phyloP scores from a whole-genome alignment of 805 yeast genomes.

The Groenewaldozyma salmanticensis region DNA sequence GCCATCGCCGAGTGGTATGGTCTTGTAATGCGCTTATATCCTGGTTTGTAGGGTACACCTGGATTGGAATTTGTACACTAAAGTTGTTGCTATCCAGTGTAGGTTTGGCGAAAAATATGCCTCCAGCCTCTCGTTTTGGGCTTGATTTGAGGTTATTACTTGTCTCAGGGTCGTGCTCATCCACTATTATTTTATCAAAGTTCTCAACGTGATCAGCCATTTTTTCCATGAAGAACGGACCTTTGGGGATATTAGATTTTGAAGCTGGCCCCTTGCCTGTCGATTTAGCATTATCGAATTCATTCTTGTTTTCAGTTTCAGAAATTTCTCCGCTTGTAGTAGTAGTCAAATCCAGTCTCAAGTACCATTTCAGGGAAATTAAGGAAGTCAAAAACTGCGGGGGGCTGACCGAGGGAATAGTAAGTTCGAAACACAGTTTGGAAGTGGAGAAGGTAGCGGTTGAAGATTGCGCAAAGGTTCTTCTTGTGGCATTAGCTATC shows the following conservation, averaged over 20 bases:
- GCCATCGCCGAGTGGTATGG: conserved; percentile 11
- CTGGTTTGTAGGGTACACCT: conserved; percentile 36
- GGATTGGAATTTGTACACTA: conserved; percentile 36
- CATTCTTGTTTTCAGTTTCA: too few species aligned
- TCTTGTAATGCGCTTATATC: conserved; percentile 40
- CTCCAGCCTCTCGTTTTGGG: conserved; percentile 1
- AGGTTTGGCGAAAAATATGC: conserved; percentile 11
- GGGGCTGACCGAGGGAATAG: conserved; percentile 28
- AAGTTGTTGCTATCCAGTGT: conserved; percentile 22
- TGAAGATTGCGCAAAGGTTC: conserved; percentile 20
- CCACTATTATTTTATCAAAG: not conserved
- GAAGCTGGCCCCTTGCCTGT: too few species aligned
- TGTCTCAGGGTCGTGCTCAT: too few species aligned
- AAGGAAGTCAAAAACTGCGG: conserved; percentile 26
- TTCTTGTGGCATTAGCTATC: conserved; percentile 17
- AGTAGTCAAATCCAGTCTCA: conserved; percentile 25
- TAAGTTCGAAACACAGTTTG: conserved; percentile 19
- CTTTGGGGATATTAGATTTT: not conserved
- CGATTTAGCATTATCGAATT: too few species aligned
- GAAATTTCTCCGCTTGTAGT: conserved; percentile 7
- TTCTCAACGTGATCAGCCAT: not conserved
- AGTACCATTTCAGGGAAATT: conserved; percentile 24
- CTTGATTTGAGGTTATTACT: too few species aligned
- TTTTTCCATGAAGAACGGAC: not conserved
- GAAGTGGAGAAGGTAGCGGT: conserved; percentile 16